phyloP scores from a whole-genome alignment of 2,329 filamentous ascomycete species.

The Orbilia quercus region DNA sequence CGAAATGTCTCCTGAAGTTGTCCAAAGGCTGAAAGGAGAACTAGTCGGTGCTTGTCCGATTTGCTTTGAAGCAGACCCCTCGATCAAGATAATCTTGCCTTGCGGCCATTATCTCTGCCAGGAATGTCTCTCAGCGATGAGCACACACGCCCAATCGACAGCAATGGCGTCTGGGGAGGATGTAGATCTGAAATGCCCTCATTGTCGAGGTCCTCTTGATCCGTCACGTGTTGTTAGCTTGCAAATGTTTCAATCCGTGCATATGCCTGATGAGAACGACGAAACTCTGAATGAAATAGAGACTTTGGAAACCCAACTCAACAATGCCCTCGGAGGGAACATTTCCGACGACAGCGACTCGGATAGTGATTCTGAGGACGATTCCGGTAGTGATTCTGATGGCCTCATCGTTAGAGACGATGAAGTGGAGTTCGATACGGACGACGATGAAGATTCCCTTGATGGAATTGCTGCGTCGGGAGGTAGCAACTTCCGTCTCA shows the following conservation, averaged over 20 bases:
- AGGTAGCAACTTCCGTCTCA: constrained; percentile 6
- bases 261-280: constrained; percentile 68
- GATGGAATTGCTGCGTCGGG: constrained; percentile 60
- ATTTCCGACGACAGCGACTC: constrained; percentile 62
- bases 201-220: constrained; percentile 76
- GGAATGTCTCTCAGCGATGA: constrained; percentile 78
- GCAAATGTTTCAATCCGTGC: constrained; percentile 71
- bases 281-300: constrained; percentile 67
- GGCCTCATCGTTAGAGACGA: constrained; percentile 57
- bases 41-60: constrained; percentile 57
- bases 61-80: constrained; percentile 37
- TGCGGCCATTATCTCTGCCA: constrained; percentile 84
- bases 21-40: constrained; percentile 58
- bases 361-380: constrained; percentile 64
- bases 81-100: constrained; percentile 73
- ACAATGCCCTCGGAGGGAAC: constrained; percentile 57
- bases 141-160: constrained; percentile 70
- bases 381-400: constrained; percentile 59
- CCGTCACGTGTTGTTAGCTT: constrained; percentile 78
- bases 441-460: constrained; percentile 61
- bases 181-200: constrained; percentile 73
- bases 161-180: constrained; percentile 72
- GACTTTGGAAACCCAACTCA: constrained; percentile 59
- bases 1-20: constrained; percentile 66
- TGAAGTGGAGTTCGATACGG: constrained; percentile 60